phyloP scores from a whole-genome alignment of 1,284 basidiomycete genomes.

The Fomitopsis palustris region DNA sequence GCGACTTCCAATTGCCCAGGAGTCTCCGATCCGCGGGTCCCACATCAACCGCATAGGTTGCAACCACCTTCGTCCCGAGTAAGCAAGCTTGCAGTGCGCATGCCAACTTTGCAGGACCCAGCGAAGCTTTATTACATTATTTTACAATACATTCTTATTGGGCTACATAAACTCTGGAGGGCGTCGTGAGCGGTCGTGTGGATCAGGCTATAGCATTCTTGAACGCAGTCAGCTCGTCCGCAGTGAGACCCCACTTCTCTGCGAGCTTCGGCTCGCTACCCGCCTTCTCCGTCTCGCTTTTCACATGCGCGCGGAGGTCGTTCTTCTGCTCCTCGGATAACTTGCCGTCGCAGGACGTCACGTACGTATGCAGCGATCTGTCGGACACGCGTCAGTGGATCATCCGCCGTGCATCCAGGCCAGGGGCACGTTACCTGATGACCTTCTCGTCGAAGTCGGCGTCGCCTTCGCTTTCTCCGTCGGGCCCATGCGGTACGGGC shows the following conservation, averaged over 20 bases:
- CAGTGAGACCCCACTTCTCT: constrained; percentile 23
- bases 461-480: constrained; percentile 72
- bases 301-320: constrained; percentile 34
- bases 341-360: constrained; percentile 37
- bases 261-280: constrained; percentile 19
- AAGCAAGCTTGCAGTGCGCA: too few species aligned
- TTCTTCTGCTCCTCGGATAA: constrained; percentile 43
- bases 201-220: constrained; percentile 14
- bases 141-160: background rate
- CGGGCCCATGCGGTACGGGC: constrained; percentile 60
- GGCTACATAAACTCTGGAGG: background rate
- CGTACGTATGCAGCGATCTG: constrained; percentile 57
- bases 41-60: too few species aligned
- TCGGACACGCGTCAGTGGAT: background rate
- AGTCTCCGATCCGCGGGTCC: too few species aligned
- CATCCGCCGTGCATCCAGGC: background rate
- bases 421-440: constrained; percentile 46
- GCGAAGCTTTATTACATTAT: background rate
- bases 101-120: background rate
- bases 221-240: constrained; percentile 19
- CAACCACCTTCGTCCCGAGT: too few species aligned
- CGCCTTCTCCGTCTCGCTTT: constrained; percentile 16
- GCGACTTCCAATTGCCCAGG: too few species aligned
- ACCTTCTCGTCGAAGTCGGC: constrained; percentile 82
- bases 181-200: background rate